Base-by-base conservation (phyloP, 805 yeast genomes). In the Lipomyces lipofer region DNA sequence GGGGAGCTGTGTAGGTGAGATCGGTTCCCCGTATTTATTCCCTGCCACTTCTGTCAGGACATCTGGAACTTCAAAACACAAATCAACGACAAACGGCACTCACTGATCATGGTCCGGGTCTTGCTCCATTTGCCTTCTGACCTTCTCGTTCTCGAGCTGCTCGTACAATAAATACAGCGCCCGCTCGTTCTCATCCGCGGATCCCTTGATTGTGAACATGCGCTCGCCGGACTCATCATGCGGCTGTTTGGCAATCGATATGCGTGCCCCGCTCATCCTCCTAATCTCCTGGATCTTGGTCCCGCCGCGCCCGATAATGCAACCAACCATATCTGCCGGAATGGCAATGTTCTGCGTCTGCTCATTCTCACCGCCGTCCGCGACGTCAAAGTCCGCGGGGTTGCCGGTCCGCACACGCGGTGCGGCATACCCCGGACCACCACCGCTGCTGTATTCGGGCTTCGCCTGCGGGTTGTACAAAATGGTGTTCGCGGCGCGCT, bases 281-380 rank as follows among this genome's bases (percentile, higher is more conserved):
- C 96, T 79, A 47, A 90, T 85, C 58, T 90, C 95, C 69, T 86
- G 94, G 62, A 90, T 88, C 71, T 95, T 80, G 27, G 87, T 74
- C 36, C 96, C 96, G 60, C 84, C 83, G 63, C 85, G 85, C 56
- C 97, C 97, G 64, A 90, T 88, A 51, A 90, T 76, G 47, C 95
- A 92, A 40, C 97, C 97, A 43, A 90, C 96, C 73, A 83, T 83
- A 56, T 83, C 88, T 62, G 85, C 84, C 35, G 95, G 88, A 67
- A 88, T 85, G 27, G 69, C 56, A 29, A 66, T 61, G 43, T 62
- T 59, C 49, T 70, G 72, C 67, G 53, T 63, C 67, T 39, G 69
- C 67, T 54, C 61, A n/a, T n/a, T n/a, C n/a, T n/a, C n/a, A n/a
- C 44, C 39, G 15, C 50, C 62, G 28, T 51, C 58, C 17, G 49